Evolutionary conservation across 2,329 filamentous ascomycete species (phyloP).

Genomic region (Fragosphaeria purpurea): DNA sequence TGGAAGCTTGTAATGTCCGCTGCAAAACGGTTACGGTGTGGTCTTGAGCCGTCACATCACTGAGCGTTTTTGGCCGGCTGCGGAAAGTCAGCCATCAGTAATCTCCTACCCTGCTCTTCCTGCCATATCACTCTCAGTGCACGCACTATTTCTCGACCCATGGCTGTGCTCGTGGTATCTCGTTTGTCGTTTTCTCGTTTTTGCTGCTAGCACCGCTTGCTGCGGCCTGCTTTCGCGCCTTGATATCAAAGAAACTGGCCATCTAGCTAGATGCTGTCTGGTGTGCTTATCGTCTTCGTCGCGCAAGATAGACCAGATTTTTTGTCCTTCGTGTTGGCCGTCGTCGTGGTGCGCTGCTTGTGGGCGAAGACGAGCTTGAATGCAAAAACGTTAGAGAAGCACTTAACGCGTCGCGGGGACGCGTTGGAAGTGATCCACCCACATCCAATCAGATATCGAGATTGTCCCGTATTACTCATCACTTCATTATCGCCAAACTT

Average conservation of each 20-base stretch:
- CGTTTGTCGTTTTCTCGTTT: constrained; percentile 50
- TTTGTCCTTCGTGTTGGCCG: background rate
- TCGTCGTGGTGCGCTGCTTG: background rate
- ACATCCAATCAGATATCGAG: too few relatives aligned
- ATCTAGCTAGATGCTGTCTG: constrained; percentile 33
- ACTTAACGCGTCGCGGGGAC: constrained; percentile 13
- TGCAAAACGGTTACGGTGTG: constrained; percentile 91
- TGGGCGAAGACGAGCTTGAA: background rate
- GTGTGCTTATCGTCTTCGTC: background rate
- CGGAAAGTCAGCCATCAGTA: constrained; percentile 18
- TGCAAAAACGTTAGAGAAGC: constrained; percentile 2
- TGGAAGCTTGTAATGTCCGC: constrained; percentile 86
- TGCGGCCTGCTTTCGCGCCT: constrained; percentile 73
- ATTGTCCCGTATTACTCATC: too few relatives aligned
- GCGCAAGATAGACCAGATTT: too few relatives aligned
- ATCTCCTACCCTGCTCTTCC: background rate
- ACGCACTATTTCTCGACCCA: constrained; percentile 98
- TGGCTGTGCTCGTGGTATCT: constrained; percentile 62
- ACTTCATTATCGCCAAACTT: too few relatives aligned
- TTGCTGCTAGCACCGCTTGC: constrained; percentile 57
- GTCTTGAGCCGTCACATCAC: constrained; percentile 94
- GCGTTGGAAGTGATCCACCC: background rate
- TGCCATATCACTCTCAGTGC: background rate
- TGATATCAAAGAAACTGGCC: constrained; percentile 92
- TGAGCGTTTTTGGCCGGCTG: constrained; percentile 86